Evolutionary conservation across 2,329 filamentous ascomycete species (phyloP).

Genomic region (Blastomyces emzantsi): DNA sequence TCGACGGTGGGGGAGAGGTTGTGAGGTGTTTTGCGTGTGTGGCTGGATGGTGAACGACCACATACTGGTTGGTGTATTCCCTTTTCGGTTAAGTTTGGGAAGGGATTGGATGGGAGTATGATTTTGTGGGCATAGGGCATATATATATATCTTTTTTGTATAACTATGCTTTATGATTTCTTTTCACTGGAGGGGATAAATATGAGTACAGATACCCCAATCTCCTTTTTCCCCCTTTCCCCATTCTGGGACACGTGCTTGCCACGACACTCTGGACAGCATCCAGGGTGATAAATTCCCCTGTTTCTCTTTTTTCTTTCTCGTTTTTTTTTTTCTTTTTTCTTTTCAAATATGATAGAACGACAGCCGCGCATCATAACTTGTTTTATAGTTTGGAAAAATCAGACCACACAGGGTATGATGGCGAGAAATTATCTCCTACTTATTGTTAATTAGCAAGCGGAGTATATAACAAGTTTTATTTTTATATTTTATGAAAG

Average conservation of each 20-base stretch:
- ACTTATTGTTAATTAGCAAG: not conserved
- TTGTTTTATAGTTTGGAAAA: not conserved
- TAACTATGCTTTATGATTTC: not conserved
- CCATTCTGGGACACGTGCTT: too few species aligned
- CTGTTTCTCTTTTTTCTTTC: not conserved
- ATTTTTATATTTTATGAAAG: not conserved
- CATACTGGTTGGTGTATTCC: not conserved
- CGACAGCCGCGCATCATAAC: not conserved
- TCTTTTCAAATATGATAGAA: not conserved
- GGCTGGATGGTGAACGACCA: slow-evolving; percentile 11
- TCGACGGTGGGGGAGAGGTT: slow-evolving; percentile 29
- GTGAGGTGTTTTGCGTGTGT: slow-evolving; percentile 33
- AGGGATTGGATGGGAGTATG: not conserved
- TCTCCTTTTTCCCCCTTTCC: not conserved
- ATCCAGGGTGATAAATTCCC: too few species aligned
- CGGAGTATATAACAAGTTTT: not conserved
- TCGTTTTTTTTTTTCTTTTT: not conserved
- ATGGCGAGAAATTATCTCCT: not conserved
- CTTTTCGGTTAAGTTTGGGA: too few species aligned
- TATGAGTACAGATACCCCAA: not conserved
- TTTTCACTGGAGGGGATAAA: not conserved
- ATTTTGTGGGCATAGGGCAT: not conserved
- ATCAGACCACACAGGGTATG: not conserved
- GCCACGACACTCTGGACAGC: too few species aligned
- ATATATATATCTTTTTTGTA: not conserved